Conservation (phyloP, 805 yeast species). For the Saturnispora serradocipensis region DNA sequence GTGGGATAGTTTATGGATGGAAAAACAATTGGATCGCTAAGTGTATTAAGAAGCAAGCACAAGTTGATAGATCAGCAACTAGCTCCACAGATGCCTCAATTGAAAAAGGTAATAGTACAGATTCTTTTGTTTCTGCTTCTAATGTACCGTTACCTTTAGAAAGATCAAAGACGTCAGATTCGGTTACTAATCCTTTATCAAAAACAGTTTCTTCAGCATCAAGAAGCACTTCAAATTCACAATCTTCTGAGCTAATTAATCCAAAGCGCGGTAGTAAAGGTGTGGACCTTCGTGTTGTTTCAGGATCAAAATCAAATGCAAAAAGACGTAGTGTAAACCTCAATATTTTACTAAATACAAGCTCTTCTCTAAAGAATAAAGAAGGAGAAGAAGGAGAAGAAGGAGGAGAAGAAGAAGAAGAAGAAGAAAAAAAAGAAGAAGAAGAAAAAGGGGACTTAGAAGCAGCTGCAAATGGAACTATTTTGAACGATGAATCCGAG, state of each 20-base stretch:
- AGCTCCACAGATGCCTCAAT: not conserved
- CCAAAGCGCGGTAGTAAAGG: slow-evolving; percentile 1
- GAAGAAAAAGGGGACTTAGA: not conserved
- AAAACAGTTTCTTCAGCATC: not conserved
- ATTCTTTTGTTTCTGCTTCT: slow-evolving; percentile 2
- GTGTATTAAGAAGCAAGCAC: not conserved
- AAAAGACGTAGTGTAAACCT: slow-evolving; percentile 5
- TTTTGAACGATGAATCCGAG: not conserved
- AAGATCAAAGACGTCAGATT: not conserved
- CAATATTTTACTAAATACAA: not conserved
- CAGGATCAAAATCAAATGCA: not conserved
- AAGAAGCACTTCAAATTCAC: not conserved
- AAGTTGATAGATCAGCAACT: not conserved
- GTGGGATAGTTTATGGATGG: slow-evolving; percentile 28
- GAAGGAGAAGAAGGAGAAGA: not conserved
- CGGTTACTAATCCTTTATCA: not conserved
- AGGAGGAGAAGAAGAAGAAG: not conserved
- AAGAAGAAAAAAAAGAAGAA: not conserved
- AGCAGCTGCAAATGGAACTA: not conserved
- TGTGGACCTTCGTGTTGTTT: slow-evolving; percentile 4
- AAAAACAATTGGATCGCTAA: slow-evolving; percentile 23
- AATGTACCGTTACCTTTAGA: not conserved
- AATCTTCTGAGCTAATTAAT: not conserved
- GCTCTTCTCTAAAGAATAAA: not conserved
- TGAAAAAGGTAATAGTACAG: not conserved